phyloP scores from a whole-genome alignment of 192 early-diverging fungal genomes.

The Umbelopsis isabellina region DNA sequence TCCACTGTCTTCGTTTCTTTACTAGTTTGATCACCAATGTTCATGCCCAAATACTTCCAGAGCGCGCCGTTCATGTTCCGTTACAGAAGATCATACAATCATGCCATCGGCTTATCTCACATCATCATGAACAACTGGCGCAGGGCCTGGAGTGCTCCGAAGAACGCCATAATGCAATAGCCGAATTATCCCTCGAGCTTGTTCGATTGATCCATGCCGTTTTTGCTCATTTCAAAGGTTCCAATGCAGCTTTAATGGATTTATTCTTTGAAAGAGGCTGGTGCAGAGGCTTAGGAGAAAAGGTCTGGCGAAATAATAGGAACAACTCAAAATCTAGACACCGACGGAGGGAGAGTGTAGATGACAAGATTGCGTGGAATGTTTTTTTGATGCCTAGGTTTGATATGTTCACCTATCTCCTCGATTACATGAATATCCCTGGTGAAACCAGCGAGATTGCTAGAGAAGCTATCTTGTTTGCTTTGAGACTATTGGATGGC shows the following conservation, averaged over 20 bases:
- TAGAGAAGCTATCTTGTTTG: slow-evolving; percentile 45
- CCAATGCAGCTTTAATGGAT: slow-evolving; percentile 46
- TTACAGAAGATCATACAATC: slow-evolving; percentile 41
- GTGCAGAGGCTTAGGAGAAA: slow-evolving; percentile 44
- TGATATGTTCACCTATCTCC: slow-evolving; percentile 43
- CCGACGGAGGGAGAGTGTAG: slow-evolving; percentile 37
- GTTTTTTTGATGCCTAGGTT: slow-evolving; percentile 43
- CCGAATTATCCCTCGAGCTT: slow-evolving; percentile 43
- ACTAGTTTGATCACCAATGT: slow-evolving; percentile 40
- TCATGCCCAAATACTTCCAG: slow-evolving; percentile 44
- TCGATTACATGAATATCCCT: slow-evolving; percentile 46
- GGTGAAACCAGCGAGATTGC: slow-evolving; percentile 47
- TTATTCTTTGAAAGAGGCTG: slow-evolving; percentile 45
- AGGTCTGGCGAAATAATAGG: slow-evolving; percentile 37
- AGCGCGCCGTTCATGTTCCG: slow-evolving; percentile 44
- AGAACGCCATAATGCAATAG: slow-evolving; percentile 36
- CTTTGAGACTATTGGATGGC: slow-evolving; percentile 36
- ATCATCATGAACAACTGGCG: slow-evolving; percentile 40
- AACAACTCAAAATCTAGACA: slow-evolving; percentile 37
- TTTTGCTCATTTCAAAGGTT: slow-evolving; percentile 43
- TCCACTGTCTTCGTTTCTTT: slow-evolving; percentile 43
- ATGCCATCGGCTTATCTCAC: slow-evolving; percentile 40
- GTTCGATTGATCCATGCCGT: slow-evolving; percentile 45
- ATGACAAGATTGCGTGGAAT: slow-evolving; percentile 41
- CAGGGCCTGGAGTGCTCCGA: slow-evolving; percentile 33